Evolutionary conservation across 2,329 filamentous ascomycete species (phyloP).

Genomic region (Penicillium polonicum): DNA sequence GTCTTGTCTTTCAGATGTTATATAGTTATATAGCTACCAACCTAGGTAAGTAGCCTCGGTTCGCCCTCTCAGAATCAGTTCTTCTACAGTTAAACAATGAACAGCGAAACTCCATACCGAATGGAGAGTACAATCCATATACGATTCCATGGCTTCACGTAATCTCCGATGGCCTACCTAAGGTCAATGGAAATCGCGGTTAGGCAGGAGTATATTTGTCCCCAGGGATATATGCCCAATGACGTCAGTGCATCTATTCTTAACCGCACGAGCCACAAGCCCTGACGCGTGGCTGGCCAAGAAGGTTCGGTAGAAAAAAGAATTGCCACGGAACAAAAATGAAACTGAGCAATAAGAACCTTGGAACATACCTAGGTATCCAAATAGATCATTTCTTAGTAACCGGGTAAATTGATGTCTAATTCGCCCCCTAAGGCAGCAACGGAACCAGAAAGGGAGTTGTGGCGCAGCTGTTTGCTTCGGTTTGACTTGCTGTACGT

Average conservation of each 20-base stretch:
- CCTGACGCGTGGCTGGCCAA: slow-evolving; percentile 12
- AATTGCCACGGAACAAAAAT: not conserved
- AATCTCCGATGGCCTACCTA: not conserved
- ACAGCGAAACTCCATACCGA: not conserved
- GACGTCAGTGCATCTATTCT: slow-evolving; percentile 29
- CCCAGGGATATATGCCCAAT: slow-evolving; percentile 20
- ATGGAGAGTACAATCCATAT: not conserved
- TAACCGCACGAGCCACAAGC: slow-evolving; percentile 23
- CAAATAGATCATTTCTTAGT: not conserved
- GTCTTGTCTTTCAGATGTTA: too few species aligned
- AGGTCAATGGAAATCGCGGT: not conserved
- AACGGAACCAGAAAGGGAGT: slow-evolving; percentile 4
- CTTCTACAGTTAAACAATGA: not conserved
- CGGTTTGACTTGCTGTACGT: slow-evolving; percentile 25
- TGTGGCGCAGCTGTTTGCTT: slow-evolving; percentile 30
- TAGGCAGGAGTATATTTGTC: slow-evolving; percentile 7
- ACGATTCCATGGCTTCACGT: not conserved
- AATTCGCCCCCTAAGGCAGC: slow-evolving; percentile 25
- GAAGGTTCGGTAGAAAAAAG: not conserved
- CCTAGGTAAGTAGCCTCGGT: too few species aligned
- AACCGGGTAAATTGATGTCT: not conserved
- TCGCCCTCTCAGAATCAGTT: too few species aligned
- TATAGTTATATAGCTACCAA: too few species aligned
- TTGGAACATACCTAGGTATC: not conserved
- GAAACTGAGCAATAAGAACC: not conserved